Percentiles rank a stretch among this genome's conserved stretches.
Evolutionary conservation across 192 early-diverging fungal genomes (phyloP).

Genomic region (Coemansia sp.): DNA sequence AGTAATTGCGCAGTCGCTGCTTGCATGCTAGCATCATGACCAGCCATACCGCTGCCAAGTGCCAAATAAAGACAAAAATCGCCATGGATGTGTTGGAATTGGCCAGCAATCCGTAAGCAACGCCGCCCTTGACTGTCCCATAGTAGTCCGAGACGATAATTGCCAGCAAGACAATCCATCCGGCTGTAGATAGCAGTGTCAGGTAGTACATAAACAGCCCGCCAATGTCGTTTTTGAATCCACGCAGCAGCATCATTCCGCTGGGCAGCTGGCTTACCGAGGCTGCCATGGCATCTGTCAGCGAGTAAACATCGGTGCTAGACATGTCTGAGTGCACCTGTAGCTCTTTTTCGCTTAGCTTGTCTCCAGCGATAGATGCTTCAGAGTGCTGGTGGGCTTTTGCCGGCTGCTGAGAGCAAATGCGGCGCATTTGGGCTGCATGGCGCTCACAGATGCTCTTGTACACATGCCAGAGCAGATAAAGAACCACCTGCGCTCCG

Average conservation of each 20-base stretch:
- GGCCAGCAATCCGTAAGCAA: conserved; percentile 58
- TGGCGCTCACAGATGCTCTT: conserved; percentile 36
- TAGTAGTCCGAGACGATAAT: conserved; percentile 76
- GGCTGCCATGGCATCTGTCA: background rate
- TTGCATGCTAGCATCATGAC: conserved; percentile 52
- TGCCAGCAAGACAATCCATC: conserved; percentile 63
- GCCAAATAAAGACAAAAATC: conserved; percentile 74
- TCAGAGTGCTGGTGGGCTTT: background rate
- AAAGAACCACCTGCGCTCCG: conserved; percentile 45
- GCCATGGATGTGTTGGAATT: conserved; percentile 60
- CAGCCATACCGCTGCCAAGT: conserved; percentile 67
- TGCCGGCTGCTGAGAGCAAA: conserved; percentile 21
- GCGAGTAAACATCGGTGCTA: conserved; percentile 6
- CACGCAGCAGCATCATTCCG: conserved; percentile 60
- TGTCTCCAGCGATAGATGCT: background rate
- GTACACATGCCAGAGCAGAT: conserved; percentile 57
- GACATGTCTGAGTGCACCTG: conserved; percentile 6
- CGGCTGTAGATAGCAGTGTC: conserved; percentile 57
- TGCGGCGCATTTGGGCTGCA: conserved; percentile 16
- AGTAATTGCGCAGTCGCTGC: conserved; percentile 60
- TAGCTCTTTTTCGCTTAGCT: background rate
- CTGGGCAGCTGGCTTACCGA: conserved; percentile 6
- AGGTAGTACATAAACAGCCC: conserved; percentile 56
- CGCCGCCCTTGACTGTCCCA: conserved; percentile 57
- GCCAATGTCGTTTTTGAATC: conserved; percentile 58